Evolutionary conservation across 257 asterid genomes (phyloP).

Genomic region (Coffea eugenioides): DNA sequence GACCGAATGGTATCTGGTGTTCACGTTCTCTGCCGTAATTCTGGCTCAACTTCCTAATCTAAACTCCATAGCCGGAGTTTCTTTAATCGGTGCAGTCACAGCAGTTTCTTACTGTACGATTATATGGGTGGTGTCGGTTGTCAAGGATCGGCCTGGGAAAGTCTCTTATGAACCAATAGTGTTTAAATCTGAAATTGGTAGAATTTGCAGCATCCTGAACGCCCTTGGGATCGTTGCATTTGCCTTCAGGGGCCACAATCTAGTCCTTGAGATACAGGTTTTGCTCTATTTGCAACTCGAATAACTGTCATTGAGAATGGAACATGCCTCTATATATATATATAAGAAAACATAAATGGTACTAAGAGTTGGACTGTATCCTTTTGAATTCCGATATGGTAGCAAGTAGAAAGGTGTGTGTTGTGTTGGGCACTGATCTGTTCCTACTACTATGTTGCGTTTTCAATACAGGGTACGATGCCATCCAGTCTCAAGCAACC

Average conservation of each 20-base stretch:
- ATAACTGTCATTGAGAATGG: background rate
- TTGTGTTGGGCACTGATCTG: too few relatives aligned
- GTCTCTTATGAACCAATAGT: conserved; percentile 42
- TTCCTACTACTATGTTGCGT: too few relatives aligned
- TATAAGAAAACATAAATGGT: too few relatives aligned
- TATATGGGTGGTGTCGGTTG: conserved; percentile 62
- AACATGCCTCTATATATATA: too few relatives aligned
- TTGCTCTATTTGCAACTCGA: background rate
- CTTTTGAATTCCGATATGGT: too few relatives aligned
- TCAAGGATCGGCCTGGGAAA: conserved; percentile 47
- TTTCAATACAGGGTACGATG: conserved; percentile 65
- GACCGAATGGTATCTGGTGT: conserved; percentile 67
- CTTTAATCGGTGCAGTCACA: conserved; percentile 64
- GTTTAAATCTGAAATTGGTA: conserved; percentile 39
- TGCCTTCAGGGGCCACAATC: conserved; percentile 89
- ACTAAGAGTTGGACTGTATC: too few relatives aligned
- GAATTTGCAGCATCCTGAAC: conserved; percentile 53
- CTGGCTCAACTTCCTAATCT: conserved; percentile 84
- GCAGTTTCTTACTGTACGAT: conserved; percentile 74
- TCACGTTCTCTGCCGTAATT: conserved; percentile 55
- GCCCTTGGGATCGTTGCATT: conserved; percentile 83
- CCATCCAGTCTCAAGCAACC: conserved; percentile 69
- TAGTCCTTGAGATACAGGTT: conserved; percentile 85
- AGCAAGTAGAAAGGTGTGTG: too few relatives aligned
- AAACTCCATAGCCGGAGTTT: conserved; percentile 82